A percentile compares a stretch with the other conserved stretches of the same genome.
Conservation (phyloP, 2,329 filamentous ascomycete species). For the Pseudogymnoascus sp. region DNA sequence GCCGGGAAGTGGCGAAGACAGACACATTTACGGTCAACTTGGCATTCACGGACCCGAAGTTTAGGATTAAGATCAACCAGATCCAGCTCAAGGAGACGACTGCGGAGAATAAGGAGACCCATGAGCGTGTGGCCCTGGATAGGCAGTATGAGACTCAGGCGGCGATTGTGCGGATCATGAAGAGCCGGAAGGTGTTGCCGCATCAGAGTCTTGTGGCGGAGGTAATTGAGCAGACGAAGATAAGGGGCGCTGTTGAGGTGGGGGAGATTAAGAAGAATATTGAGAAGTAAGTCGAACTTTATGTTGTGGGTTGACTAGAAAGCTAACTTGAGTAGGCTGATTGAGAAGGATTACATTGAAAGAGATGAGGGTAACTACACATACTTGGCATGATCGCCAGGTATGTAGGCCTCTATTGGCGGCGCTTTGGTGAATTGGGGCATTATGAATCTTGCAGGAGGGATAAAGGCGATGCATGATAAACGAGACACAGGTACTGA, state of each 20-base stretch:
- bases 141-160: slow-evolving; percentile 95
- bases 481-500: not conserved
- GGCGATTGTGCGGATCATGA: slow-evolving; percentile 95
- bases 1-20: slow-evolving; percentile 64
- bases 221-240: slow-evolving; percentile 85
- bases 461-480: not conserved
- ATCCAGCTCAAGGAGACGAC: slow-evolving; percentile 95
- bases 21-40: slow-evolving; percentile 83
- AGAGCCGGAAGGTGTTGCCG: slow-evolving; percentile 77
- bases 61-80: slow-evolving; percentile 96
- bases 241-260: slow-evolving; percentile 75
- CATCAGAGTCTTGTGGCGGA: slow-evolving; percentile 85
- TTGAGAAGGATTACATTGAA: slow-evolving; percentile 91
- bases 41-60: slow-evolving; percentile 69
- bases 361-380: slow-evolving; percentile 60
- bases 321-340: slow-evolving; percentile 47
- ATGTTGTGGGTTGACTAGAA: slow-evolving; percentile 21
- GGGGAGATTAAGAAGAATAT: slow-evolving; percentile 94
- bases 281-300: slow-evolving; percentile 59
- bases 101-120: slow-evolving; percentile 88
- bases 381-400: slow-evolving; percentile 51
- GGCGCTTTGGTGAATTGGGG: not conserved
- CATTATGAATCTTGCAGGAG: not conserved
- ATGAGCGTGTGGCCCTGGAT: slow-evolving; percentile 81
- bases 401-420: not conserved